A percentile compares a stretch with the other conserved stretches of the same genome.
phyloP scores from a whole-genome alignment of 805 yeast genomes.

The Zygosaccharomyces bisporus region DNA sequence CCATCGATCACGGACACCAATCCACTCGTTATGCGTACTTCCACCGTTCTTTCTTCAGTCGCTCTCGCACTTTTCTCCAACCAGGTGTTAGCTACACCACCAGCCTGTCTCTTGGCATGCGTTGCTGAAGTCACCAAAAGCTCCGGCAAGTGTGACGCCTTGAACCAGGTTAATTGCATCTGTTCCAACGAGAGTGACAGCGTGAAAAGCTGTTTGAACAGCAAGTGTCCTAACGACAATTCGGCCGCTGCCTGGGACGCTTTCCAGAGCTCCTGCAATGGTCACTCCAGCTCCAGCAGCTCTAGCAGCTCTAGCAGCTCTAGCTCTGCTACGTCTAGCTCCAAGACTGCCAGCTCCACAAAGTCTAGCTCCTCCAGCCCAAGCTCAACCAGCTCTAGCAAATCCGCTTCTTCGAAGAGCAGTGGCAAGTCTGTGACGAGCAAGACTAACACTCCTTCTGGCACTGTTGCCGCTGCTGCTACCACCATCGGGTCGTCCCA shows the following conservation, averaged over 20 bases:
- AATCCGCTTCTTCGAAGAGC: slow-evolving; percentile 20
- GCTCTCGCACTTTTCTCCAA: slow-evolving; percentile 29
- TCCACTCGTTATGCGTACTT: slow-evolving; percentile 28
- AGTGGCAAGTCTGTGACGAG: slow-evolving; percentile 3
- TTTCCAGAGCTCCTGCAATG: slow-evolving; percentile 51
- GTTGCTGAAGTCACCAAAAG: slow-evolving; percentile 62
- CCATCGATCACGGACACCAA: background rate
- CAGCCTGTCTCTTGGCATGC: slow-evolving; percentile 90
- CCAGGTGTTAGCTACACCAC: slow-evolving; percentile 65
- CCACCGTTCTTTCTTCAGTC: slow-evolving; percentile 27
- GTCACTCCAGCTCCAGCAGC: slow-evolving; percentile 32
- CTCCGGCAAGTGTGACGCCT: slow-evolving; percentile 50
- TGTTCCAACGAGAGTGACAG: slow-evolving; percentile 54
- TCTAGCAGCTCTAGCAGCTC: no score
- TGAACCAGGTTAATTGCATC: slow-evolving; percentile 65
- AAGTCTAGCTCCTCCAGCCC: slow-evolving; percentile 33
- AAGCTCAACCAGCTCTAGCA: slow-evolving; percentile 25
- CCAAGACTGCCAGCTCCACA: slow-evolving; percentile 36
- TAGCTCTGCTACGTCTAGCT: slow-evolving; percentile 35
- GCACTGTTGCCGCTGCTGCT: slow-evolving; percentile 43
- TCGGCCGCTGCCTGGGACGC: slow-evolving; percentile 56
- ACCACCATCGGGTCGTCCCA: slow-evolving; percentile 47
- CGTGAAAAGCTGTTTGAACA: slow-evolving; percentile 59
- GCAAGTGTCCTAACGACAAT: slow-evolving; percentile 63
- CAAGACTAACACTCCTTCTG: slow-evolving; percentile 25